Evolutionary conservation across 495 filamentous ascomycete genomes (phyloP).

Genomic region (Aspergillus panamensis): DNA sequence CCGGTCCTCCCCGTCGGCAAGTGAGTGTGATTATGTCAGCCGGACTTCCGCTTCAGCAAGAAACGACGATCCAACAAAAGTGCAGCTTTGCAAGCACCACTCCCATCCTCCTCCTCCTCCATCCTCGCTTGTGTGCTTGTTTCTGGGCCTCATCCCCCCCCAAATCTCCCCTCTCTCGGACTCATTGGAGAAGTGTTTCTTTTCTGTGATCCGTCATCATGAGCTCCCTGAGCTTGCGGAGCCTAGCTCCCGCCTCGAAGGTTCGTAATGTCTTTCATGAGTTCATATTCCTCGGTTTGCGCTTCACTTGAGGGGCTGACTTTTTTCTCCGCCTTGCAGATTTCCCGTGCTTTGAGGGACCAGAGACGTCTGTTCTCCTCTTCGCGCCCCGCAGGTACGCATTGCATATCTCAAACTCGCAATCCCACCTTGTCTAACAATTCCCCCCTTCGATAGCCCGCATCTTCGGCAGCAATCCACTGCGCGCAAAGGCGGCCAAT

Average conservation of each 20-base stretch:
- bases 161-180: conserved; percentile 19
- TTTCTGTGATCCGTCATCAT: conserved; percentile 45
- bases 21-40: conserved; percentile 40
- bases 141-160: conserved; percentile 18
- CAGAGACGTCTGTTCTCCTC: conserved; percentile 79
- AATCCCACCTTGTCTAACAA: conserved; percentile 23
- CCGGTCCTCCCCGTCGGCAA: conserved; percentile 40
- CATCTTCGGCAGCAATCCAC: conserved; percentile 77
- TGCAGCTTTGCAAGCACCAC: conserved; percentile 34
- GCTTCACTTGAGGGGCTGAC: conserved; percentile 23
- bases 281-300: conserved; percentile 22
- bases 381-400: conserved; percentile 73
- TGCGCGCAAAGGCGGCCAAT: conserved; percentile 89
- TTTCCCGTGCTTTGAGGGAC: conserved; percentile 45
- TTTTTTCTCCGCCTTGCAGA: conserved; percentile 27
- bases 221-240: conserved; percentile 59
- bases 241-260: conserved; percentile 55
- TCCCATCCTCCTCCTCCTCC: conserved; percentile 23
- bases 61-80: conserved; percentile 30
- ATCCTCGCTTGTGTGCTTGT: conserved; percentile 26
- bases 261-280: conserved; percentile 31
- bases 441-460: conserved; percentile 51
- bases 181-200: conserved; percentile 29
- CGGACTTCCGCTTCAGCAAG: conserved; percentile 22
- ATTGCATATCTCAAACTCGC: conserved; percentile 21